Percentiles rank a stretch among this genome's conserved stretches.
Conservation (phyloP, 2,329 filamentous ascomycete species). For the Penicillium hesseltinei region DNA sequence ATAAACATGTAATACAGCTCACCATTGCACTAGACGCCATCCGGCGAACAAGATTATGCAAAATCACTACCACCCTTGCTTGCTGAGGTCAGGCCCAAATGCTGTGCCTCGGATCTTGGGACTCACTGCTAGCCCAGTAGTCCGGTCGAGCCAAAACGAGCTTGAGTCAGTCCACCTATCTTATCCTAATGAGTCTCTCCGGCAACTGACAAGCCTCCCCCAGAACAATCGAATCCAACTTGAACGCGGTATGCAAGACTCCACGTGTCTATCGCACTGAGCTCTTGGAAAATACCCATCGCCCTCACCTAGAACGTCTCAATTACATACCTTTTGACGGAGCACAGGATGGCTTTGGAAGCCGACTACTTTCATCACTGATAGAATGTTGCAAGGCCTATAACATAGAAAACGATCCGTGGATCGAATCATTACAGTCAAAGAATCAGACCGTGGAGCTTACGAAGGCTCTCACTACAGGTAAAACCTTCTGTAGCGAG, state of each 20-base stretch:
- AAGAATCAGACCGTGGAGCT: conserved; percentile 36
- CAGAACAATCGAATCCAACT: conserved; percentile 59
- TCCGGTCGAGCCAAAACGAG: conserved; percentile 55
- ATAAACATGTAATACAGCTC: conserved; percentile 49
- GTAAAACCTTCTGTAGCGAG: conserved; percentile 45
- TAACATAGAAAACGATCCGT: conserved; percentile 62
- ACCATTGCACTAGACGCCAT: conserved; percentile 67
- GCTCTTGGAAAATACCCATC: conserved; percentile 65
- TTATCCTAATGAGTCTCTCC: rapidly evolving
- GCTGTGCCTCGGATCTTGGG: conserved; percentile 68
- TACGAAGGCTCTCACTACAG: conserved; percentile 26
- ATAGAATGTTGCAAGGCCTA: conserved; percentile 43
- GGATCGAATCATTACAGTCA: conserved; percentile 50
- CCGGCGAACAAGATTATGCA: conserved; percentile 70
- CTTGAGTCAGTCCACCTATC: conserved; percentile 47
- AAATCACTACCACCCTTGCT: conserved; percentile 62
- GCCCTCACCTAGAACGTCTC: conserved; percentile 49
- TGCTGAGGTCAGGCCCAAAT: conserved; percentile 27
- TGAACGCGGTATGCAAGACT: conserved; percentile 67
- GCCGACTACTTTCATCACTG: conserved; percentile 46
- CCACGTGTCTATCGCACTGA: conserved; percentile 69
- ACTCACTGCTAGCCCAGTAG: conserved; percentile 75
- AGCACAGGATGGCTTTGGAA: not conserved
- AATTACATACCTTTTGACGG: conserved; percentile 14
- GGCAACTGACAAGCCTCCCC: not conserved